Evolutionary conservation across 768 basidiomycete genomes (phyloP), one percentile per base, ranked within the genome.

Genomic region (Harrya chromipes): DNA sequence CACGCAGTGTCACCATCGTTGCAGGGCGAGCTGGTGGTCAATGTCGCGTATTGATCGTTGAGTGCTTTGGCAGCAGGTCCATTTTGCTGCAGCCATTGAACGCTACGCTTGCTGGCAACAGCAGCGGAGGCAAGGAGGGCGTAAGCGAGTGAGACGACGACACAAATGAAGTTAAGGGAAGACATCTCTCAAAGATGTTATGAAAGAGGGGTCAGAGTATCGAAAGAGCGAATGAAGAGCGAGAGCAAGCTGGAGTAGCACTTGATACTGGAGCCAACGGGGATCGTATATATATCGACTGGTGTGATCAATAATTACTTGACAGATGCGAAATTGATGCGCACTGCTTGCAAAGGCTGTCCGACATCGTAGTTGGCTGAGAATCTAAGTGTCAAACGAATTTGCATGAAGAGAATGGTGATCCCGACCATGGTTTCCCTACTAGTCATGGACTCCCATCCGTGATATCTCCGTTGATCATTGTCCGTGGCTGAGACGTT

Each of bases 41-140:
- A 38, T 4, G 53, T 11, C 0, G 31, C 34, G 17, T 63, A 63
- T 29, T 63, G 53, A 31, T 60, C 54, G 21, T 63, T 63, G n/a
- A 63, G 47, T 19, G 52, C 56, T n/a, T 61, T 50, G 12, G 62
- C 56, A 40, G 59, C 62, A 19, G 54, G 58, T 16, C 58, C 61
- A 1, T 63, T 63, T n/a, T 63, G 50, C 42, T 63, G 59, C 23
- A 63, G 50, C 41, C 37, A 29, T 37, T 57, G 31, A 17, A 33
- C 11, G 35, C 51, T 55, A 47, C 61, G 61, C 39, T 37, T 55
- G 26, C 49, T 37, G 20, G 59, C 36, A 29, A 57, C 49, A 19
- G 58, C 61, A 16, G 58, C 61, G 4, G 61, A 62, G 17, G 40
- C 35, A 13, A 63, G 49, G 51, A 63, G 52, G 20, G 46, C 27